Percentiles rank a stretch among this genome's conserved stretches.
Evolutionary conservation across 1,139 yeast genomes (phyloP).

Genomic region (Pichia sp.): DNA sequence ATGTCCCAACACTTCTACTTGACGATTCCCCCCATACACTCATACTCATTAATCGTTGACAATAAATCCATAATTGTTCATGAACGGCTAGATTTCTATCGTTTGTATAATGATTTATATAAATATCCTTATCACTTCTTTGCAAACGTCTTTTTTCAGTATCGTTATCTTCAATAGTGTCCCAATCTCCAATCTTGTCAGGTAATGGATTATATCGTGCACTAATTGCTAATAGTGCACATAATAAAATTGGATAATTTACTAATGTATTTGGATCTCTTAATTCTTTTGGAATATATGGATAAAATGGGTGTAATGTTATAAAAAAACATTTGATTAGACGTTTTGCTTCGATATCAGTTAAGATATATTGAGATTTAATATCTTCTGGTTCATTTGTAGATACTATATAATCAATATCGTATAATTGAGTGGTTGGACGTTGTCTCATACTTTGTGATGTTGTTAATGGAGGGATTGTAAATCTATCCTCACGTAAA

Average conservation of each 20-base stretch:
- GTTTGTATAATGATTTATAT: slow-evolving; percentile 4
- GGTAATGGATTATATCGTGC: slow-evolving; percentile 64
- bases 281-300: slow-evolving; percentile 71
- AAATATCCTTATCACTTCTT: slow-evolving; percentile 10
- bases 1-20: slow-evolving; percentile 80
- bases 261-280: slow-evolving; percentile 63
- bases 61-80: slow-evolving; percentile 75
- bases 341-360: slow-evolving; percentile 60
- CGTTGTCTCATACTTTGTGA: slow-evolving; percentile 47
- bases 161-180: slow-evolving; percentile 17
- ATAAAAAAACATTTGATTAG: slow-evolving; percentile 63
- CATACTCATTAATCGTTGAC: slow-evolving; percentile 74
- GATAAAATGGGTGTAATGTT: slow-evolving; percentile 85
- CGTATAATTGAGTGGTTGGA: slow-evolving; percentile 47
- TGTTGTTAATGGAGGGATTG: slow-evolving; percentile 44
- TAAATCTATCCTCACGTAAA: slow-evolving; percentile 23
- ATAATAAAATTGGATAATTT: slow-evolving; percentile 72
- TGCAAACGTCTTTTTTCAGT: slow-evolving; percentile 21
- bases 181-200: slow-evolving; percentile 21
- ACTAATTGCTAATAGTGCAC: slow-evolving; percentile 75
- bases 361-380: slow-evolving; percentile 29
- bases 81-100: slow-evolving; percentile 54
- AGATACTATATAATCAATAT: slow-evolving; percentile 58
- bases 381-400: slow-evolving; percentile 34
- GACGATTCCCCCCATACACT: slow-evolving; percentile 95